Evolutionary conservation across 148 eudicot species (phyloP).

Genomic region (Vaccinium corymbosum): DNA sequence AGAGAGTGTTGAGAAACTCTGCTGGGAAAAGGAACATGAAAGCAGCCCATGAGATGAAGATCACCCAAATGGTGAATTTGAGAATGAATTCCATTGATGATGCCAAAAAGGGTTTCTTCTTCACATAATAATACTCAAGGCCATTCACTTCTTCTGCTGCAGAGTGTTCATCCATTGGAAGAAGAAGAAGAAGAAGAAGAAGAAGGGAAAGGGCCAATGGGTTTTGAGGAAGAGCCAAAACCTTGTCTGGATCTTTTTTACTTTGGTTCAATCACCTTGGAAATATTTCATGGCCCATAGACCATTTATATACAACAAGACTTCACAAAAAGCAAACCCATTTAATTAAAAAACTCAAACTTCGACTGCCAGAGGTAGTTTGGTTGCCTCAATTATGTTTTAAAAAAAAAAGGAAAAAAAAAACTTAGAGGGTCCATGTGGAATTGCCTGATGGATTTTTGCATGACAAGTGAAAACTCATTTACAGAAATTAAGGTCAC

Average conservation of each 20-base stretch:
- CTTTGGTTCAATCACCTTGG: too few relatives aligned
- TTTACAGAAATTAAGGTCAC: too few relatives aligned
- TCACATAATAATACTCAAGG: slow-evolving; percentile 9
- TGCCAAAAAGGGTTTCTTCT: slow-evolving; percentile 21
- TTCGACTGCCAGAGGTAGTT: too few relatives aligned
- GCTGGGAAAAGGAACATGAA: slow-evolving; percentile 55
- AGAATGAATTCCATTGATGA: slow-evolving; percentile 53
- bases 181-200: not conserved
- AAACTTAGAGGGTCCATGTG: too few relatives aligned
- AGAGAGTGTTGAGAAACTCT: slow-evolving; percentile 20
- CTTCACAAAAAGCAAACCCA: too few relatives aligned
- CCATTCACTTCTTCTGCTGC: not conserved
- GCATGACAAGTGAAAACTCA: too few relatives aligned
- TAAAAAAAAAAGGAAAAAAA: too few relatives aligned
- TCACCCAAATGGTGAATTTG: slow-evolving; percentile 55
- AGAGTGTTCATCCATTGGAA: slow-evolving; percentile 42
- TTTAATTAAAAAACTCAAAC: too few relatives aligned
- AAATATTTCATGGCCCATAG: too few relatives aligned
- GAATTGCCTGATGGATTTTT: too few relatives aligned
- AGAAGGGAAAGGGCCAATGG: not conserved
- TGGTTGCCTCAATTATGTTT: too few relatives aligned
- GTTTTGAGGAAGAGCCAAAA: not conserved
- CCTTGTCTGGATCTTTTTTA: not conserved
- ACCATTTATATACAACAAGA: too few relatives aligned
- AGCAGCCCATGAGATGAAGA: slow-evolving; percentile 56